Base-by-base conservation (phyloP, 148 eudicot species). In the Rhododendron ovatum region DNA sequence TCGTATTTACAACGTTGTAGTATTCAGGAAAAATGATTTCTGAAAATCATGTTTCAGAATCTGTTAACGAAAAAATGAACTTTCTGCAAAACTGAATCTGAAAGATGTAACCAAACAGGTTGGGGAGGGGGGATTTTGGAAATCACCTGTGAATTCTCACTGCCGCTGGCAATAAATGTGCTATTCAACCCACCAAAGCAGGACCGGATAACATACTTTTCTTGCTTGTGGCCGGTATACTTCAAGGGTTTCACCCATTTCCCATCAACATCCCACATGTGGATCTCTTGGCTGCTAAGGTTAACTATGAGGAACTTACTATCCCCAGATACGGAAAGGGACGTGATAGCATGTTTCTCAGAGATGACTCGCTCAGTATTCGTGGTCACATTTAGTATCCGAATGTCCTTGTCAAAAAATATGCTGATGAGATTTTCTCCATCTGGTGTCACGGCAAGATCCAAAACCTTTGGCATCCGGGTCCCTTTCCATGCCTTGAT, bases 281-380 rank as follows among this genome's bases (percentile, higher is more conserved):
- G 99, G 84, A 95, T 95, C 91, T 96, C 98, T 90, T 96, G 95
- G 85, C 96, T 95, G 82, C 94, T 96, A 79, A 96, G 95, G 86
- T 94, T 96, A 28, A 95, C 97, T 14, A 92, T 90, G 73, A 95
- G 89, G 84, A 88, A 94, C 83, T 89, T 92, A 39, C 98, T 87
- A 85, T 96, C 99, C 65, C 89, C 88, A 8, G 99, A 95, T 65
- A 95, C 71, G 3, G 99, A 93, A 84, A 96, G 93, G 10, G 99
- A 95, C 6, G 96, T 94, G 71, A 95, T 91, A 1, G 95, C 69
- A 84, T 95, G 96, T 86, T 92, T 96, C 89, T 95, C 99, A 0
- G 92, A 80, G 77, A 96, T 92, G 77, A 95, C 93, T 65, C 90
- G 94, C 84, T 95, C 98, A 10, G 88, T 85, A 90, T 90, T 91